phyloP scores from a whole-genome alignment of 2,329 filamentous ascomycete genomes.

The Cytospora paraplurivora region DNA sequence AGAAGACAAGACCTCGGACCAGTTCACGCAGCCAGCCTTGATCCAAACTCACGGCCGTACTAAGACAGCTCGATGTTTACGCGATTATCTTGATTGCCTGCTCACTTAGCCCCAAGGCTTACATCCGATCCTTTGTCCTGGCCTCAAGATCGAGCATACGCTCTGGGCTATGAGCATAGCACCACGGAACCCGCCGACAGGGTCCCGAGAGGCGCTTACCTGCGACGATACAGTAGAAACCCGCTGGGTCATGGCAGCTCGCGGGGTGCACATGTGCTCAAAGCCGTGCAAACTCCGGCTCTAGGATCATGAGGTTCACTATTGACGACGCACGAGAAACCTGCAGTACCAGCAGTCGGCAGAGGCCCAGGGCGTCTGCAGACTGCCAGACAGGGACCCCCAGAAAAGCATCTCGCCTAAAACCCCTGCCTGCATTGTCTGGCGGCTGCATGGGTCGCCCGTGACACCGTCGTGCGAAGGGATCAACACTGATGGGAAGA shows the following conservation, averaged over 20 bases:
- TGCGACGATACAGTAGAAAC: neutral
- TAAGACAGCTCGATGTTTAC: neutral
- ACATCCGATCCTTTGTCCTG: neutral
- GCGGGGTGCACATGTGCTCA: slow-evolving; percentile 9
- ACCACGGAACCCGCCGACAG: neutral
- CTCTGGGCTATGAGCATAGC: neutral
- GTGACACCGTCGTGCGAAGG: slow-evolving; percentile 16
- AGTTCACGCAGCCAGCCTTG: slow-evolving; percentile 12
- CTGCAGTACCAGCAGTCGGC: slow-evolving; percentile 1
- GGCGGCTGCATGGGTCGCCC: slow-evolving; percentile 6
- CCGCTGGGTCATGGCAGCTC: slow-evolving; percentile 14
- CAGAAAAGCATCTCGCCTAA: slow-evolving; percentile 28
- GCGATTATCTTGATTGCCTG: neutral
- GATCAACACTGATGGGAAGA: neutral
- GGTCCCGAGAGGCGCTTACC: neutral
- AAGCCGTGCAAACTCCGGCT: slow-evolving; percentile 6
- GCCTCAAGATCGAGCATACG: neutral
- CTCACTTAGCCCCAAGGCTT: neutral
- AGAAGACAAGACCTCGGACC: neutral
- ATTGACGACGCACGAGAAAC: slow-evolving; percentile 3
- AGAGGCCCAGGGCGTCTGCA: slow-evolving; percentile 13
- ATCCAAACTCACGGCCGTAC: slow-evolving; percentile 21
- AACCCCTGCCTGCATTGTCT: slow-evolving; percentile 18
- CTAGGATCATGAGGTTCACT: neutral
- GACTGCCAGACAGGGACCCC: slow-evolving; percentile 17